Base-by-base conservation (phyloP, 345 rosid genomes). In the Adansonia digitata region DNA sequence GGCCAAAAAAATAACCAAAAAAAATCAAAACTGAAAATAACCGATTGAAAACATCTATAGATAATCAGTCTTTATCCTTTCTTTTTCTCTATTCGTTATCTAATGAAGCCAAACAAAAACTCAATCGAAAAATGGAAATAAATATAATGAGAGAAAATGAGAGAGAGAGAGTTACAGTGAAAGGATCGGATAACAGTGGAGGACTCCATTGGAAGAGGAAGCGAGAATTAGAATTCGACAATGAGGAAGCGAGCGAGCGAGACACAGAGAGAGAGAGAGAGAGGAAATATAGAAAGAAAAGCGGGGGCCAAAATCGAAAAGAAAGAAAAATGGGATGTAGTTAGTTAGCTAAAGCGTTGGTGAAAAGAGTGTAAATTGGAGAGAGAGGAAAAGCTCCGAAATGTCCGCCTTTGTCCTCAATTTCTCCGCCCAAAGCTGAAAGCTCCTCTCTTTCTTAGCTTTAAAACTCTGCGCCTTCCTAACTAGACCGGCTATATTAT, bases 161-260 rank as follows among this genome's bases (percentile, higher is more conserved):
- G 62, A 8, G 37, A 9, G 74, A 72, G 69, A 60, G 27, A 69
- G 75, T 77, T 78, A 95, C 99, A 81, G 74, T 76, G 87, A 74
- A 88, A 81, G 64, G 93, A 91, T 80, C 92, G 93, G 74, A 91
- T 85, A 78, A 82, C 80, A 46, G 89, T 76, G 40, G 90, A 87
- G 74, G 92, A 88, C 74, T 85, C 98, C 98, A 94, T 92, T 51
- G 91, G 57, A 69, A 64, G 76, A 56, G 52, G 29, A 31, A 57
- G 63, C 69, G 69, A 60, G 77, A 80, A 73, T 24, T 42, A 7
- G 9, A 35, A 24, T 46, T 27, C 24, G 56, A 27, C 22, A 29
- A 69, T 8, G 12, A 46, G 35, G 18, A 24, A 26, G 27, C 27
- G 27, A 53, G 29, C 29, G 34, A 22, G 34, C n/a, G n/a, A n/a